Evolutionary conservation across 2,329 filamentous ascomycete genomes (phyloP).

Genomic region (Hypomyces perniciosus): DNA sequence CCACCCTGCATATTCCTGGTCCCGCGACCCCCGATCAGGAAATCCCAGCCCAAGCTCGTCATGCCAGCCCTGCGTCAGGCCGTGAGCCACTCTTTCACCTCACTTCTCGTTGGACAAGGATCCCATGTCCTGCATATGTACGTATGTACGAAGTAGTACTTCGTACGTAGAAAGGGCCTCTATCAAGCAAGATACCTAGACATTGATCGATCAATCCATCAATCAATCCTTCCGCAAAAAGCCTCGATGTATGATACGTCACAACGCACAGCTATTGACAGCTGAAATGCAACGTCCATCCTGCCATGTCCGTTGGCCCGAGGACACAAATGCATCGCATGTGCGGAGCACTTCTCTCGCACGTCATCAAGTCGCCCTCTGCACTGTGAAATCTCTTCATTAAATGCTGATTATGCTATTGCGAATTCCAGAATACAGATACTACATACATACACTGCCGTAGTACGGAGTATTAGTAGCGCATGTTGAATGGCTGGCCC

Average conservation of each 20-base stretch:
- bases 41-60: conserved; percentile 11
- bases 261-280: too few species aligned
- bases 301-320: too few species aligned
- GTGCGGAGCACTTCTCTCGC: background rate
- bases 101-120: conserved; percentile 3
- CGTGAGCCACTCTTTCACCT: background rate
- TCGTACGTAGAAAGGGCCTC: too few species aligned
- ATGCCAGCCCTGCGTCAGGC: conserved; percentile 7
- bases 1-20: background rate
- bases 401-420: too few species aligned
- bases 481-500: conserved; percentile 30
- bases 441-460: background rate
- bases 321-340: too few species aligned
- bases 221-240: too few species aligned
- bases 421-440: background rate
- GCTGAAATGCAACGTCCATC: too few species aligned
- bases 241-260: too few species aligned
- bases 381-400: too few species aligned
- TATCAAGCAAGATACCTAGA: too few species aligned
- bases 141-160: too few species aligned
- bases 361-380: background rate
- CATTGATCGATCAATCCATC: too few species aligned
- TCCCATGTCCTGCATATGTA: conserved; percentile 6
- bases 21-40: conserved; percentile 11
- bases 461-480: conserved; percentile 17